A percentile compares a stretch with the other conserved stretches of the same genome.
These are phyloP conservation scores for Pelargonium cotyledonis DNA, from an alignment of 441 rosid species.

Conservation along the genomic window DNA sequence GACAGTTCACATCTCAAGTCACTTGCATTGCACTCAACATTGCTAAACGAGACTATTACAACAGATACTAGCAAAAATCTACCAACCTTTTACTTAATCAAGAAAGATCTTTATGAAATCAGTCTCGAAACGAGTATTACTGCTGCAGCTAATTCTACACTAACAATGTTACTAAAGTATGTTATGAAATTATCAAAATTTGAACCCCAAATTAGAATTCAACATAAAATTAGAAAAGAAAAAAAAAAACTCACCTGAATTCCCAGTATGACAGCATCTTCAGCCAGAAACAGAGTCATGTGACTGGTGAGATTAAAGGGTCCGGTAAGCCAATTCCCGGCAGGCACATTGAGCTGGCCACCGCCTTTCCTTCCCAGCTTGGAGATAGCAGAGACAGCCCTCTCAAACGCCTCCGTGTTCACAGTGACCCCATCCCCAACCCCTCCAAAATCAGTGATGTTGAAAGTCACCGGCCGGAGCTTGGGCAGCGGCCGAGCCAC, in stretches of 20 bases:
- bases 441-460: constrained; percentile 85
- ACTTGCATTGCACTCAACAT: not conserved
- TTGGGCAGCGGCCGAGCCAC: constrained; percentile 43
- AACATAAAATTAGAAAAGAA: not conserved
- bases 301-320: constrained; percentile 96
- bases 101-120: not conserved
- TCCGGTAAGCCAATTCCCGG: constrained; percentile 88
- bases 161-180: not conserved
- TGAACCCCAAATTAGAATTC: no score
- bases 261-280: constrained; percentile 77
- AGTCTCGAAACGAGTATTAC: not conserved
- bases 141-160: not conserved
- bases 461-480: constrained; percentile 55
- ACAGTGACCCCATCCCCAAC: constrained; percentile 76
- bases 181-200: not conserved
- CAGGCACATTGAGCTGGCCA: constrained; percentile 85
- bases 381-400: constrained; percentile 70
- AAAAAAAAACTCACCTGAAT: constrained; percentile 44
- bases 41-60: not conserved
- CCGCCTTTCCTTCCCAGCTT: constrained; percentile 65
- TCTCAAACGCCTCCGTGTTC: constrained; percentile 84
- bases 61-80: not conserved
- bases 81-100: not conserved
- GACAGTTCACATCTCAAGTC: not conserved
- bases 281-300: constrained; percentile 83